Evolutionary conservation across 2,329 filamentous ascomycete genomes (phyloP).

Genomic region (Exophiala spinifera): DNA sequence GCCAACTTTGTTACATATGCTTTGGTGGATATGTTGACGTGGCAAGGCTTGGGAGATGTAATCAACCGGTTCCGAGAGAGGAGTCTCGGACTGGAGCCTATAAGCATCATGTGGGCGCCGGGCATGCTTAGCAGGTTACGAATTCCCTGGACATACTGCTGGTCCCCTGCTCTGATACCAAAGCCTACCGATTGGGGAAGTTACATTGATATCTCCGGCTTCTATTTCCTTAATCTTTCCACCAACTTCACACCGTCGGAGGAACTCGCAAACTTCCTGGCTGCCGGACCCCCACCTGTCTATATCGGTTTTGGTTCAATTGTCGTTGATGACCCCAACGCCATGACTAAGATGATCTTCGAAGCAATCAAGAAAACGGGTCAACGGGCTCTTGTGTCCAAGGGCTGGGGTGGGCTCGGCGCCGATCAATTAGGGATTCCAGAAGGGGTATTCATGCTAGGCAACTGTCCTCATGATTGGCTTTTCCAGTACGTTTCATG

Average conservation of each 20-base stretch:
- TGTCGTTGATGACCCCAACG: conserved; percentile 72
- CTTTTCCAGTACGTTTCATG: conserved; percentile 75
- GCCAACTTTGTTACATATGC: conserved; percentile 82
- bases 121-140: conserved; percentile 71
- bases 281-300: conserved; percentile 66
- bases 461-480: conserved; percentile 86
- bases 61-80: conserved; percentile 83
- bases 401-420: conserved; percentile 84
- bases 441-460: conserved; percentile 75
- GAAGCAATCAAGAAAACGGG: conserved; percentile 65
- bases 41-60: conserved; percentile 86
- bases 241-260: conserved; percentile 64
- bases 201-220: conserved; percentile 71
- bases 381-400: conserved; percentile 76
- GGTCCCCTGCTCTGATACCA: conserved; percentile 77
- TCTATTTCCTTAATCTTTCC: conserved; percentile 70
- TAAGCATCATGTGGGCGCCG: conserved; percentile 79
- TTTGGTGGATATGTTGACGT: conserved; percentile 85
- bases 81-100: conserved; percentile 68
- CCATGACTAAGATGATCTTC: conserved; percentile 68
- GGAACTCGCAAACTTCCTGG: conserved; percentile 64
- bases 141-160: conserved; percentile 87
- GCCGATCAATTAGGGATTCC: conserved; percentile 68
- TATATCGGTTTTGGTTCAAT: conserved; percentile 85
- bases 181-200: conserved; percentile 74